Conservation (phyloP, 1,284 basidiomycete species). For the Cutaneotrichosporon mucoides region DNA sequence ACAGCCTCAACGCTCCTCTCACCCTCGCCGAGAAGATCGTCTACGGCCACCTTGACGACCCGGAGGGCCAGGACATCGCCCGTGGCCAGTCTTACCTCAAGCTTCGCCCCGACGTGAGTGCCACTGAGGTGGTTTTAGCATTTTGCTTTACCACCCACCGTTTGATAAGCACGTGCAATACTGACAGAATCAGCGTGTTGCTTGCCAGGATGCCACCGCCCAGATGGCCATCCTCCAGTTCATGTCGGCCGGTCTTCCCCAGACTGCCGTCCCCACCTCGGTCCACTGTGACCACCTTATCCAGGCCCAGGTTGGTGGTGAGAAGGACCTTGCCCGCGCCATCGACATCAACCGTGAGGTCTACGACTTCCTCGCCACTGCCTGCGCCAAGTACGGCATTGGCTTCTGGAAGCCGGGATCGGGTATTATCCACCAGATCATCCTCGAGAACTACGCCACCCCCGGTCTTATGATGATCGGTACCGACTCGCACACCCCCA, state of each 20-base stretch:
- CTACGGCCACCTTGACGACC: constrained; percentile 96
- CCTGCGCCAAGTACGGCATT: constrained; percentile 95
- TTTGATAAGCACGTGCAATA: too few species aligned
- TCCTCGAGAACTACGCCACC: constrained; percentile 98
- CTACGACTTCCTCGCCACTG: constrained; percentile 98
- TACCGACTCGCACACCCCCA: constrained; percentile 98
- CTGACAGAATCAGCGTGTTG: constrained; percentile 69
- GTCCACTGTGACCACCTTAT: constrained; percentile 99
- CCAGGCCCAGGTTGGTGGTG: constrained; percentile 91
- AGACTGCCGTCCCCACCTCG: constrained; percentile 93
- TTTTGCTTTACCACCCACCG: too few species aligned
- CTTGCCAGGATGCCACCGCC: constrained; percentile 98
- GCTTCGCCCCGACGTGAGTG: constrained; percentile 74
- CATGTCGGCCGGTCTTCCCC: constrained; percentile 99
- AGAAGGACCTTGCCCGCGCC: constrained; percentile 87
- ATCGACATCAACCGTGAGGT: constrained; percentile 97
- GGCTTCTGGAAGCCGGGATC: constrained; percentile 99
- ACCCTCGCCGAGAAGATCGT: constrained; percentile 98
- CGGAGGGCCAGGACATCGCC: constrained; percentile 79
- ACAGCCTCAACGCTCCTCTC: constrained; percentile 83
- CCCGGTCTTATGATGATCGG: constrained; percentile 99
- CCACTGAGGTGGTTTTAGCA: constrained; percentile 51
- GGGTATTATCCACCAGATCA: constrained; percentile 96
- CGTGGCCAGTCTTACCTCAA: constrained; percentile 91
- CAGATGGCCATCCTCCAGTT: constrained; percentile 99